phyloP scores from a whole-genome alignment of 1,284 basidiomycete genomes.

The Cronartium quercuum region DNA sequence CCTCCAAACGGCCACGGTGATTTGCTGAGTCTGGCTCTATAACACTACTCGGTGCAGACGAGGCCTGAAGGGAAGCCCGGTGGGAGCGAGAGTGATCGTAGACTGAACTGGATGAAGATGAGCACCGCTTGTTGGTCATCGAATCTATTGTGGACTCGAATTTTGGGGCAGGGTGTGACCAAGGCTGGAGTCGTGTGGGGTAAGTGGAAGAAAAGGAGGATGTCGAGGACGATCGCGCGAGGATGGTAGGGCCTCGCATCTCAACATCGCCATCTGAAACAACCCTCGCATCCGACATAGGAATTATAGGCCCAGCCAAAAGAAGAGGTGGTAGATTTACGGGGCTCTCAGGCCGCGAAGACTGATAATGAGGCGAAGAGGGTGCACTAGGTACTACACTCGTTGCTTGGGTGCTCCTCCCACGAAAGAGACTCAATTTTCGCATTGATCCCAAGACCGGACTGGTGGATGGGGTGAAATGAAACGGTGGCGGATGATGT shows the following conservation, averaged over 20 bases:
- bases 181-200: background rate
- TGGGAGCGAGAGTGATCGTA: background rate
- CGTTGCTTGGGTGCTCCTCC: background rate
- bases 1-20: constrained; percentile 17
- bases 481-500: background rate
- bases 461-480: constrained; percentile 55
- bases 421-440: constrained; percentile 59
- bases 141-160: background rate
- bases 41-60: constrained; percentile 7
- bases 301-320: constrained; percentile 2
- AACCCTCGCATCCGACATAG: background rate
- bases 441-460: constrained; percentile 77
- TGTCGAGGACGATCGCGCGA: constrained; percentile 12
- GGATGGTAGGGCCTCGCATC: constrained; percentile 1
- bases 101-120: constrained; percentile 10
- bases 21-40: background rate
- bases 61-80: background rate
- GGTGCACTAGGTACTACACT: background rate
- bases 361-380: background rate
- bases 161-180: background rate
- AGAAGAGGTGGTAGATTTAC: constrained; percentile 15
- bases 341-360: constrained; percentile 14
- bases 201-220: constrained; percentile 16
- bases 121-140: constrained; percentile 4
- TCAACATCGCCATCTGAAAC: background rate